Evolutionary conservation across 768 basidiomycete genomes (phyloP).

Genomic region (Erythrobasidium yunnanense): DNA sequence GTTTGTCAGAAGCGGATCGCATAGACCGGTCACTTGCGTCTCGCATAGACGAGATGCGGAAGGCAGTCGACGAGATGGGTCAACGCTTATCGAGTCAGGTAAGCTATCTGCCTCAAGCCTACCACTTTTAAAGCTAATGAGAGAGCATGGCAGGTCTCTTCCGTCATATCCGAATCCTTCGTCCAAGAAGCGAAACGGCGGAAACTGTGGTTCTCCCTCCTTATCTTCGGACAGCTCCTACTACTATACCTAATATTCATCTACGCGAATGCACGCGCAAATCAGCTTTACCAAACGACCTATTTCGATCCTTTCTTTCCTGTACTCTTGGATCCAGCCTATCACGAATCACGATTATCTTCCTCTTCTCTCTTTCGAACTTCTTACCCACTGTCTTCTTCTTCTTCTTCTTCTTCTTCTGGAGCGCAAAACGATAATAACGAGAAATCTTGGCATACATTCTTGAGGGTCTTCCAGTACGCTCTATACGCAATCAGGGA

Average conservation of each 20-base stretch:
- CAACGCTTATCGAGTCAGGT: conserved; percentile 7
- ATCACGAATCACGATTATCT: background rate
- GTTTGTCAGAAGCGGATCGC: conserved; percentile 5
- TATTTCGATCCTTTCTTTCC: conserved; percentile 28
- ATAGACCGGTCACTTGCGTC: background rate
- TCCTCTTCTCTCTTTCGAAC: conserved; percentile 6
- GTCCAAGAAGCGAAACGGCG: background rate
- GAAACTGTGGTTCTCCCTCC: background rate
- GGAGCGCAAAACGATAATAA: too few relatives aligned
- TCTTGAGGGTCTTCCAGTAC: background rate
- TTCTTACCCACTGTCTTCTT: too few relatives aligned
- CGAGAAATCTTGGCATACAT: background rate
- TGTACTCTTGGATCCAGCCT: background rate
- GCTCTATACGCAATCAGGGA: background rate
- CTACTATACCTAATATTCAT: background rate
- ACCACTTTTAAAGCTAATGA: background rate
- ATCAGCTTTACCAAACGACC: conserved; percentile 6
- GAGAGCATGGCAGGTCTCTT: background rate
- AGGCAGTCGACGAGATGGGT: conserved; percentile 12
- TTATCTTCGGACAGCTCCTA: background rate
- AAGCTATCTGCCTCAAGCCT: background rate
- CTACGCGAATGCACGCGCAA: conserved; percentile 15
- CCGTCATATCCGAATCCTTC: conserved; percentile 10
- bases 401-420: too few relatives aligned
- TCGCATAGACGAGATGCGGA: conserved; percentile 2